Conservation (phyloP, 2,329 filamentous ascomycete genomes). For the Dryadomyces sulphureus region DNA sequence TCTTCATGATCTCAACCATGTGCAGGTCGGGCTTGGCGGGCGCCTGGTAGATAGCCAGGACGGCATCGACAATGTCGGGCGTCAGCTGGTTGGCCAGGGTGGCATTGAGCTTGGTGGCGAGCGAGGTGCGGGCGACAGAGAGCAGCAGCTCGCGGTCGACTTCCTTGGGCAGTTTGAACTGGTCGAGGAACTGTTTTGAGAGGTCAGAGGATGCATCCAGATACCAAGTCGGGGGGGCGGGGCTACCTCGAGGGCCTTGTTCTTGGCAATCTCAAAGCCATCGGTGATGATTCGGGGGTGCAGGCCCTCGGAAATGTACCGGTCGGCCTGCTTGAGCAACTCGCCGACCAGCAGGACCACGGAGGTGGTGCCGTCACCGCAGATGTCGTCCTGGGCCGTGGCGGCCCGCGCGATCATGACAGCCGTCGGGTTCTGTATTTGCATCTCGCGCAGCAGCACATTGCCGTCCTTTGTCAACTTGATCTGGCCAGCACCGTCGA, state of each 20-base stretch:
- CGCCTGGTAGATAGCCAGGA: slow-evolving; percentile 82
- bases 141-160: slow-evolving; percentile 90
- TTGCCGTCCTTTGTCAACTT: slow-evolving; percentile 99
- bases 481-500: slow-evolving; percentile 64
- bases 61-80: slow-evolving; percentile 89
- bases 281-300: slow-evolving; percentile 95
- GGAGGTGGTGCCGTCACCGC: slow-evolving; percentile 92
- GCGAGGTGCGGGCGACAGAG: slow-evolving; percentile 83
- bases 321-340: slow-evolving; percentile 91
- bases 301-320: slow-evolving; percentile 91
- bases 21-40: slow-evolving; percentile 90
- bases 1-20: slow-evolving; percentile 99
- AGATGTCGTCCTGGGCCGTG: slow-evolving; percentile 96
- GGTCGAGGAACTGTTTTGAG: slow-evolving; percentile 73
- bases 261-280: slow-evolving; percentile 93
- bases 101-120: slow-evolving; percentile 87
- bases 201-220: too few relatives aligned
- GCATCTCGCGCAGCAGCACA: slow-evolving; percentile 63
- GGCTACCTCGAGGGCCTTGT: slow-evolving; percentile 67
- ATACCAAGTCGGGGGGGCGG: background rate
- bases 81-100: slow-evolving; percentile 83
- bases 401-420: slow-evolving; percentile 74
- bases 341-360: slow-evolving; percentile 92
- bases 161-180: slow-evolving; percentile 77
- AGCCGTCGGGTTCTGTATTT: slow-evolving; percentile 97